phyloP scores from a whole-genome alignment of 2,329 filamentous ascomycete species.

The Paecilomyces dactylethromorphus region DNA sequence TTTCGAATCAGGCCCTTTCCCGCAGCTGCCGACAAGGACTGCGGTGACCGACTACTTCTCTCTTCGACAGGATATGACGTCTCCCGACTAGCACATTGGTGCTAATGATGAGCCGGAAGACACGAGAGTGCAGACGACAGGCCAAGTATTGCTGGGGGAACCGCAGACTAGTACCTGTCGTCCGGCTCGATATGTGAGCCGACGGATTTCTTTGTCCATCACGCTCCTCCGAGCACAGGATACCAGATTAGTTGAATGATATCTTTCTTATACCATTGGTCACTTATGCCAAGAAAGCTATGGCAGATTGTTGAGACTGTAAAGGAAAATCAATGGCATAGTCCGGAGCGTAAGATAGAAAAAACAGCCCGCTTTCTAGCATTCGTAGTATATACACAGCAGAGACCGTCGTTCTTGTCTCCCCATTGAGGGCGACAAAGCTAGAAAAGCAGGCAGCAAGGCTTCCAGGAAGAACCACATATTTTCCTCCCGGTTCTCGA shows the following conservation, averaged over 20 bases:
- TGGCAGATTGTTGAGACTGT: too few species aligned
- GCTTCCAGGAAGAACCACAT: background rate
- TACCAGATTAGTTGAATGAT: background rate
- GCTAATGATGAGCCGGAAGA: background rate
- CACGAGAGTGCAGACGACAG: background rate
- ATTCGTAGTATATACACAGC: background rate
- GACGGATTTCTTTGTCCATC: background rate
- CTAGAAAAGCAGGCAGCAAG: background rate
- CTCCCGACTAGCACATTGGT: background rate
- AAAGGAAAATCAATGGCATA: background rate
- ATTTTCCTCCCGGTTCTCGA: background rate
- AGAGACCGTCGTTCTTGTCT: background rate
- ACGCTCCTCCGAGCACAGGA: background rate
- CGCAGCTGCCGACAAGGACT: background rate
- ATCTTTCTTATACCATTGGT: background rate
- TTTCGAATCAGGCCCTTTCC: background rate
- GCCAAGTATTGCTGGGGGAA: background rate
- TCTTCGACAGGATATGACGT: background rate
- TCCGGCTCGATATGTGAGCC: background rate
- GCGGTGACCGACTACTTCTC: background rate
- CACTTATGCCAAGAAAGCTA: background rate
- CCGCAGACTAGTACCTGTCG: background rate
- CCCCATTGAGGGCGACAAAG: background rate
- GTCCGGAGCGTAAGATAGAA: background rate
- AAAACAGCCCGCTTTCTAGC: background rate